phyloP scores from a whole-genome alignment of 2,329 filamentous ascomycete species.

The Alternaria dauci region DNA sequence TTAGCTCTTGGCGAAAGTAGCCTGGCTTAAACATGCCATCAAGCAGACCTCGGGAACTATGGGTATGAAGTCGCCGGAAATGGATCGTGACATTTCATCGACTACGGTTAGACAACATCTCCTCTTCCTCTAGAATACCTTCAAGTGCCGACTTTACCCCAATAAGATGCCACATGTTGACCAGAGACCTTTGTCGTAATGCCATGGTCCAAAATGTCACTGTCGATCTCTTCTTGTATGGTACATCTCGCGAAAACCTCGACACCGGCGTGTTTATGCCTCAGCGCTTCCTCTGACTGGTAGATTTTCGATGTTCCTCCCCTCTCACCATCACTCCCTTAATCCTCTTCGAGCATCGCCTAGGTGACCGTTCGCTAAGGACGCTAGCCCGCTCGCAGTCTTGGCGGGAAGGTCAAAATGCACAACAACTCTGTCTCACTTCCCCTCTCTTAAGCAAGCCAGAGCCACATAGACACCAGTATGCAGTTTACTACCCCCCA shows the following conservation, averaged over 20 bases:
- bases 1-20: too few species aligned
- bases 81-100: background rate
- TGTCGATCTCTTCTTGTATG: background rate
- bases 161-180: background rate
- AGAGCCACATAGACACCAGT: background rate
- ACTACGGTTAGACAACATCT: background rate
- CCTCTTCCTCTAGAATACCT: background rate
- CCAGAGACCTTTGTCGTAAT: background rate
- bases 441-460: background rate
- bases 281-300: background rate
- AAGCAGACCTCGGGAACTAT: background rate
- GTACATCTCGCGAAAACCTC: background rate
- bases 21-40: background rate
- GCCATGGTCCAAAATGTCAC: background rate
- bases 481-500: background rate
- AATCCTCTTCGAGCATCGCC: background rate
- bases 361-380: background rate
- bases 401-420: background rate
- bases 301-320: background rate
- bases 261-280: background rate
- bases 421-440: constrained; percentile 2
- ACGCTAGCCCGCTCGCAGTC: constrained; percentile 1
- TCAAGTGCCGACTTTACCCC: too few species aligned
- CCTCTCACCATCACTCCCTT: background rate
- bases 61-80: background rate